These are phyloP conservation scores for Diutina neorugosa DNA, from an alignment of 1,139 yeast species.

Conservation along the genomic window DNA sequence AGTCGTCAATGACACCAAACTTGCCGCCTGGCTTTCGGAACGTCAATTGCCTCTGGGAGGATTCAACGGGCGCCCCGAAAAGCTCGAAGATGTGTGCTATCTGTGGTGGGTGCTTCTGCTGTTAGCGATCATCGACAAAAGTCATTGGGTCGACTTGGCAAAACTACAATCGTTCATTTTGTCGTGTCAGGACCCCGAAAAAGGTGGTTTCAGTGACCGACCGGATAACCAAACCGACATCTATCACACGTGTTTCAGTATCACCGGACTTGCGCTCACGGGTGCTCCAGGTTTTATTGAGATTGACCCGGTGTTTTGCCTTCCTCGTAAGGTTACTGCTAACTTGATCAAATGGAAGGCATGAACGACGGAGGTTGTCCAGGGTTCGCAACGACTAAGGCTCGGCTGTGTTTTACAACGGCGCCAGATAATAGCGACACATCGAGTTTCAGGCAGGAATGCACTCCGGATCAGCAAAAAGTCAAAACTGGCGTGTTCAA, in stretches of 20 bases:
- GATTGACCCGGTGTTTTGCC: constrained; percentile 80
- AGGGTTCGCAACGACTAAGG: too few relatives aligned
- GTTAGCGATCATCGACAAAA: constrained; percentile 48
- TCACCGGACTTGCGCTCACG: constrained; percentile 69
- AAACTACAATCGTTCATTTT: constrained; percentile 57
- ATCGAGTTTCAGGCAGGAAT: not conserved
- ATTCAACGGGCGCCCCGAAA: constrained; percentile 80
- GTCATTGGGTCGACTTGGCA: constrained; percentile 63
- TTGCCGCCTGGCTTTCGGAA: constrained; percentile 79
- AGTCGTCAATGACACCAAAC: constrained; percentile 31
- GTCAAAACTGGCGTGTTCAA: not conserved
- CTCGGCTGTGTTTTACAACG: not conserved
- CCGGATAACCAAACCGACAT: constrained; percentile 88
- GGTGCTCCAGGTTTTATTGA: constrained; percentile 19
- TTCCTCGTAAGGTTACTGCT: constrained; percentile 37
- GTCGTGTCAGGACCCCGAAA: constrained; percentile 57
- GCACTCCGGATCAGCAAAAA: not conserved
- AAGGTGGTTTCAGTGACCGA: constrained; percentile 89
- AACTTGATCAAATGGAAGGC: not conserved
- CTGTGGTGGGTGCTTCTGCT: constrained; percentile 79
- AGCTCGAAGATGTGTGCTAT: constrained; percentile 83
- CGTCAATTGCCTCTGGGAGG: constrained; percentile 82
- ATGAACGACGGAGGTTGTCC: not conserved
- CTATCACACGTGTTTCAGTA: constrained; percentile 83
- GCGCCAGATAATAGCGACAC: not conserved